phyloP scores from a whole-genome alignment of 2,329 filamentous ascomycete species.

The Alternaria consortialis region DNA sequence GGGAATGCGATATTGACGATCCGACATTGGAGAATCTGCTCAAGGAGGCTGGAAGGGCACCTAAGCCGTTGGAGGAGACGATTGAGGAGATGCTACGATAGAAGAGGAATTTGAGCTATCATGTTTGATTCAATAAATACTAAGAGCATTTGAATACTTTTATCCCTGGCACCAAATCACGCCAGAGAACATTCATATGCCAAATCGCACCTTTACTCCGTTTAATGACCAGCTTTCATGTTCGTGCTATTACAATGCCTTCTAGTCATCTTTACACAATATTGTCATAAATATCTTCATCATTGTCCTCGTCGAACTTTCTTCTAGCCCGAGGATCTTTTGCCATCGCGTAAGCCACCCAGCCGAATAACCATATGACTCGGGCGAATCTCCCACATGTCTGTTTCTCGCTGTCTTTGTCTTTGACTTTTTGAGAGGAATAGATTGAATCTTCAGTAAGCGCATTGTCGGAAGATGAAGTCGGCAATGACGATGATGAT shows the following conservation, averaged over 20 bases:
- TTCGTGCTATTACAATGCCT: neutral
- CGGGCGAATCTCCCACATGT: too few relatives aligned
- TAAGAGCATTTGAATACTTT: too few relatives aligned
- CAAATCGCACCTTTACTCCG: too few relatives aligned
- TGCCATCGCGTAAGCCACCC: neutral
- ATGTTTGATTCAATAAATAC: neutral
- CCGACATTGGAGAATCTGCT: conserved; percentile 53
- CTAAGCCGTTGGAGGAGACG: conserved; percentile 52
- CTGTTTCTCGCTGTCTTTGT: neutral
- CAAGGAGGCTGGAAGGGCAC: conserved; percentile 43
- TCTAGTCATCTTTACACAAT: neutral
- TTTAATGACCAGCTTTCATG: neutral
- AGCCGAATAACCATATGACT: too few relatives aligned
- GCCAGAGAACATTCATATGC: too few relatives aligned
- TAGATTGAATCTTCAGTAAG: neutral
- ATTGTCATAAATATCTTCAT: neutral
- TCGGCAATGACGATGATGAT: neutral
- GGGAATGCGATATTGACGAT: conserved; percentile 56
- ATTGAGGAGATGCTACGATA: conserved; percentile 53
- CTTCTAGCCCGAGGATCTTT: neutral
- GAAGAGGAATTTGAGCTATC: neutral
- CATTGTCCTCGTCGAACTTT: too few relatives aligned
- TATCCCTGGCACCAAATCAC: too few relatives aligned
- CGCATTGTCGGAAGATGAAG: neutral
- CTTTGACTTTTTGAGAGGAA: neutral